phyloP scores from a whole-genome alignment of 495 filamentous ascomycete genomes.

The Annulohypoxylon maeteangense region DNA sequence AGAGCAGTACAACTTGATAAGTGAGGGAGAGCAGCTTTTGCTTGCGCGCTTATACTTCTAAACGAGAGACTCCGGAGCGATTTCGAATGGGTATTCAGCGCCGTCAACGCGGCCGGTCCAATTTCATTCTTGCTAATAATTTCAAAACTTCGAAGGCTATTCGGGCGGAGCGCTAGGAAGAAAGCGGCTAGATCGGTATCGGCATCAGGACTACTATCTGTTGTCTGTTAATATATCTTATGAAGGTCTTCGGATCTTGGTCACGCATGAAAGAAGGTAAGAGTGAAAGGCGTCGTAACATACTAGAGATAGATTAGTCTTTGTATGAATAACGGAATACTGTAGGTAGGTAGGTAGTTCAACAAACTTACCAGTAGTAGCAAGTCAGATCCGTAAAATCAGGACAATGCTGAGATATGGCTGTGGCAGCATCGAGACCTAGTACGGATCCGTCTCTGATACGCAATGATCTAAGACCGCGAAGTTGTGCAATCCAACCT shows the following conservation, averaged over 20 bases:
- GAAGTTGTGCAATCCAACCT: conserved; percentile 51
- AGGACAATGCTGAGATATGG: conserved; percentile 68
- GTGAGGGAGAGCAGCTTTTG: conserved; percentile 59
- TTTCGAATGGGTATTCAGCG: conserved; percentile 65
- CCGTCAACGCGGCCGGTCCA: conserved; percentile 64
- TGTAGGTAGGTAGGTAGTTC: too few relatives aligned
- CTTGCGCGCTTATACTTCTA: conserved; percentile 57
- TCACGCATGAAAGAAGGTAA: not conserved
- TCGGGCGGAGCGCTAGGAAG: conserved; percentile 63
- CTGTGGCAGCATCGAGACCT: conserved; percentile 58
- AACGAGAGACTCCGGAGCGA: conserved; percentile 68
- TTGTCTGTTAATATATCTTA: conserved; percentile 8
- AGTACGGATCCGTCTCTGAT: conserved; percentile 69
- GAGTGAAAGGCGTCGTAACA: not conserved
- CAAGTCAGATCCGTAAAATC: conserved; percentile 69
- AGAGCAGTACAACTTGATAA: conserved; percentile 65
- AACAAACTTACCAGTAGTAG: conserved; percentile 49
- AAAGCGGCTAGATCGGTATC: conserved; percentile 68
- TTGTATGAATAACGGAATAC: not conserved
- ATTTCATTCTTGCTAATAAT: conserved; percentile 64
- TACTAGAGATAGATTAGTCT: conserved; percentile 26
- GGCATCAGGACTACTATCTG: conserved; percentile 49
- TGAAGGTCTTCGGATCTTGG: not conserved
- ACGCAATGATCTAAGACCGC: conserved; percentile 57
- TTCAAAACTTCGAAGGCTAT: conserved; percentile 70